Evolutionary conservation across 495 filamentous ascomycete species (phyloP).

Genomic region (Penicillium arizonense): DNA sequence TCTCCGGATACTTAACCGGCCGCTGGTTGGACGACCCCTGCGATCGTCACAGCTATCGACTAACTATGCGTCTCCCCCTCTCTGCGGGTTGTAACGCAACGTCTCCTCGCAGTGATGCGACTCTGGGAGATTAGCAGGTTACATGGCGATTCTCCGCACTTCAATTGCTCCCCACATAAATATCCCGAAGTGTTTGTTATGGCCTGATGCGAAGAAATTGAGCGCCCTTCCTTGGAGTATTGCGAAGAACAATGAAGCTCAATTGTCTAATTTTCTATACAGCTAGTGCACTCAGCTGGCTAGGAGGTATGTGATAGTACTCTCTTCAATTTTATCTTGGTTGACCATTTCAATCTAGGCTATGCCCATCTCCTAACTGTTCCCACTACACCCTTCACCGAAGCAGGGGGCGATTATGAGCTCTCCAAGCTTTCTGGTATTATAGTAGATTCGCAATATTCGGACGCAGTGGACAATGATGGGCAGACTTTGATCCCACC

Average conservation of each 20-base stretch:
- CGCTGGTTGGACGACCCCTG: slow-evolving; percentile 10
- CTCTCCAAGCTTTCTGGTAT: slow-evolving; percentile 32
- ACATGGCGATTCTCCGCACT: slow-evolving; percentile 12
- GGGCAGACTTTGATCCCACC: slow-evolving; percentile 51
- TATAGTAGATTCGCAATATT: slow-evolving; percentile 41
- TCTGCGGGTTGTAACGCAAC: slow-evolving; percentile 7
- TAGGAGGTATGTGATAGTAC: not conserved
- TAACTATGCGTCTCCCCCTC: slow-evolving; percentile 4
- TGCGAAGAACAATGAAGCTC: slow-evolving; percentile 1
- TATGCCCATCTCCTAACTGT: slow-evolving; percentile 19
- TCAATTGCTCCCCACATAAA: not conserved
- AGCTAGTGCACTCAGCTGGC: not conserved
- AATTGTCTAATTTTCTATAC: not conserved
- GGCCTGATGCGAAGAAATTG: not conserved
- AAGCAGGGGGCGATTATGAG: slow-evolving; percentile 23
- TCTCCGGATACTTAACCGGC: slow-evolving; percentile 4
- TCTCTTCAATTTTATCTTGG: not conserved
- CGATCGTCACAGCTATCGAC: slow-evolving; percentile 11
- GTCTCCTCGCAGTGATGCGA: slow-evolving; percentile 13
- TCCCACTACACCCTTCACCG: slow-evolving; percentile 36
- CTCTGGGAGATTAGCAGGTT: slow-evolving; percentile 7
- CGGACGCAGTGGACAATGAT: slow-evolving; percentile 28
- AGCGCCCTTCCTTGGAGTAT: not conserved
- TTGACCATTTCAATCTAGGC: not conserved
- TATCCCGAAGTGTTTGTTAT: not conserved